Percentiles rank a stretch among this genome's conserved stretches.
phyloP scores from a whole-genome alignment of 108 stramenopile genomes.

The Aurantiochytrium sp. region DNA sequence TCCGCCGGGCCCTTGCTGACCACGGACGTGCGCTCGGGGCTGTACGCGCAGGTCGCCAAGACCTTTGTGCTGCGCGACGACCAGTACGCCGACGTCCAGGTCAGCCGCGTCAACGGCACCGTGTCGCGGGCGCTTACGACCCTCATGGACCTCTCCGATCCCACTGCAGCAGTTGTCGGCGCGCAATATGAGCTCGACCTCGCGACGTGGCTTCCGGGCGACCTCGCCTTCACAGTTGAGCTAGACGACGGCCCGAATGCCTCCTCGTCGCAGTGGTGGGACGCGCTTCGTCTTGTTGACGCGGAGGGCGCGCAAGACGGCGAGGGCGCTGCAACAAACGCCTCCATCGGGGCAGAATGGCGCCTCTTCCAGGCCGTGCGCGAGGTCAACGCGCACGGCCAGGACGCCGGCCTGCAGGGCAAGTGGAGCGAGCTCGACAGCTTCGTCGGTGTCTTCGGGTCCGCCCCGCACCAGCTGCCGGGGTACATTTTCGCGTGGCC shows the following conservation, averaged over 20 bases:
- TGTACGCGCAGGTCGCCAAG: neutral
- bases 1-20: neutral
- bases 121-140: neutral
- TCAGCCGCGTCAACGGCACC: neutral
- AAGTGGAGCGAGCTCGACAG: neutral
- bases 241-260: neutral
- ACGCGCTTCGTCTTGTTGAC: no score
- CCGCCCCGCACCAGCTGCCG: neutral
- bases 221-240: neutral
- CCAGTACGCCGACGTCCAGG: neutral
- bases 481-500: neutral
- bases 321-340: no score
- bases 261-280: no score
- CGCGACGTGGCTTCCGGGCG: neutral
- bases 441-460: neutral
- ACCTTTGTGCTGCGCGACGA: neutral
- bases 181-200: neutral
- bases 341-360: no score
- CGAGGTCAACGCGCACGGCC: no score
- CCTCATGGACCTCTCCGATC: neutral
- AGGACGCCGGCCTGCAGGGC: no score
- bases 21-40: neutral
- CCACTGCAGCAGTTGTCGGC: neutral
- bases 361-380: no score
- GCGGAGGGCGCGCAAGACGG: no score